Conservation (phyloP, 805 yeast species). For the Candida dendrica region DNA sequence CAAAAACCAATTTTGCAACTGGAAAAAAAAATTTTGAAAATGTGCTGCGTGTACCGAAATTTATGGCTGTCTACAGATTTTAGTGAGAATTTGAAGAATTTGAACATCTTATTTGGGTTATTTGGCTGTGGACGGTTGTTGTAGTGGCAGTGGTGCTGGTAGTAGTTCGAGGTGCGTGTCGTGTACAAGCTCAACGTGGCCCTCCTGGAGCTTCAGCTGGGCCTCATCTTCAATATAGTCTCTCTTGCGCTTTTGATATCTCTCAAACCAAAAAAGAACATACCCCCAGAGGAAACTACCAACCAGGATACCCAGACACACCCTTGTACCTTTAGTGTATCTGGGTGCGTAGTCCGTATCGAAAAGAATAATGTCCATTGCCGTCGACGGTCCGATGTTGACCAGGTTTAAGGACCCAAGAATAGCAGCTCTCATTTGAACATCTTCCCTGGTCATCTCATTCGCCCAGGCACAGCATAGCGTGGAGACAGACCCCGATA, state of each 20-base stretch:
- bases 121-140: too few relatives aligned
- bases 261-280: slow-evolving; percentile 12
- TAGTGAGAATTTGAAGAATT: too few relatives aligned
- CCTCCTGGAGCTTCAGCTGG: too few relatives aligned
- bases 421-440: slow-evolving; percentile 16
- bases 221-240: slow-evolving; percentile 4
- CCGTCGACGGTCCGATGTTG: slow-evolving; percentile 11
- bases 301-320: slow-evolving; percentile 6
- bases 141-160: too few relatives aligned
- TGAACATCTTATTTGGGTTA: too few relatives aligned
- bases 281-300: slow-evolving; percentile 9
- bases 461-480: slow-evolving; percentile 16
- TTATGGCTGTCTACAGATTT: too few relatives aligned
- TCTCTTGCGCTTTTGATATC: slow-evolving; percentile 15
- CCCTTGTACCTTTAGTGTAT: slow-evolving; percentile 10
- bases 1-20: too few relatives aligned
- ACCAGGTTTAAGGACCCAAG: slow-evolving; percentile 17
- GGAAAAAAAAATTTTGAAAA: too few relatives aligned
- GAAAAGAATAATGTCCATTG: slow-evolving; percentile 4
- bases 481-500: not conserved
- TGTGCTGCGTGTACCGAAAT: too few relatives aligned
- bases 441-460: slow-evolving; percentile 17
- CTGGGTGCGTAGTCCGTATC: slow-evolving; percentile 14
- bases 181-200: too few relatives aligned
- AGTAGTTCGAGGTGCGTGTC: too few relatives aligned